These are phyloP conservation scores for Rhododendron ferrugineum DNA, from an alignment of 148 eudicot species.

Conservation along the genomic window DNA sequence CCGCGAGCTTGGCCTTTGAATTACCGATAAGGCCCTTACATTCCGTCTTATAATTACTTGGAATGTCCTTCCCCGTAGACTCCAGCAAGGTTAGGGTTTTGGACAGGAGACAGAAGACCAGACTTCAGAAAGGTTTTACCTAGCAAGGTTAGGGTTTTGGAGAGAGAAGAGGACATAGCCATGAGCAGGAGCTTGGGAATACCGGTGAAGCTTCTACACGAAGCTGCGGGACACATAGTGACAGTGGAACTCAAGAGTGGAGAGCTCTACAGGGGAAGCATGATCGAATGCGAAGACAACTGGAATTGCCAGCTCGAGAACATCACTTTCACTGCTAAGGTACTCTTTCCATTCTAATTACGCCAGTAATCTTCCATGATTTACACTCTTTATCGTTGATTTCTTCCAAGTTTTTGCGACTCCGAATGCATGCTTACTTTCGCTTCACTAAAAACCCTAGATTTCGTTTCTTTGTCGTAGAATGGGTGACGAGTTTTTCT, in stretches of 20 bases:
- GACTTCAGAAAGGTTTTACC: not conserved
- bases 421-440: conserved; percentile 69
- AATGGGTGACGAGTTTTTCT: not conserved
- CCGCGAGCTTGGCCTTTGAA: not conserved
- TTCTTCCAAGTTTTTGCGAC: conserved; percentile 33
- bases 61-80: not conserved
- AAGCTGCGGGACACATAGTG: conserved; percentile 72
- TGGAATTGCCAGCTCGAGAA: conserved; percentile 95
- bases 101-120: not conserved
- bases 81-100: conserved; percentile 5
- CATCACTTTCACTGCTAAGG: conserved; percentile 91
- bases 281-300: conserved; percentile 92
- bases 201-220: conserved; percentile 91
- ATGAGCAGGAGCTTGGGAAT: conserved; percentile 88
- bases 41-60: not conserved
- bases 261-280: conserved; percentile 80
- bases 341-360: not conserved
- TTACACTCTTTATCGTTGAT: not conserved
- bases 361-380: not conserved
- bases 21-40: not conserved
- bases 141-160: not conserved
- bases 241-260: conserved; percentile 92
- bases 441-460: conserved; percentile 17
- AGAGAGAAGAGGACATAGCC: not conserved
- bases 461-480: not conserved